Base-by-base conservation (phyloP, 208 protist species). In the Leishmania martiniquensis region DNA sequence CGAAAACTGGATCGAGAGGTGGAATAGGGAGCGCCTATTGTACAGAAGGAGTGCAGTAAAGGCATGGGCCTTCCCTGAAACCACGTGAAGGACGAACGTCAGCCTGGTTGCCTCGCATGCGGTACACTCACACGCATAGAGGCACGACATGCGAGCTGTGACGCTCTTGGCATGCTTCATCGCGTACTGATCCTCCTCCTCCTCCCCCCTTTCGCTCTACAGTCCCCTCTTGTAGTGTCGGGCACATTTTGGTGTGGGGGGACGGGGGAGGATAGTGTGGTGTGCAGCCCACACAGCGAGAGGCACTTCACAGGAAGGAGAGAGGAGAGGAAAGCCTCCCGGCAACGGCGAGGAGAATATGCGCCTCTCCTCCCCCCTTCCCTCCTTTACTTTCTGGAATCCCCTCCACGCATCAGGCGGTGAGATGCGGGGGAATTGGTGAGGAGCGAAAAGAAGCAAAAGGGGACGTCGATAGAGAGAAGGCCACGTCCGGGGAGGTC, bases 401-500 rank as follows among this genome's bases (percentile, higher is more conserved):
- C 13, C 9, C 25, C 65, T 37, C 32, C 39, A 57, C 25, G 45
- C 29, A 10, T 44, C 15, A 72, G 15, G 15, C 44, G 25, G 4
- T 15, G 45, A 55, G 44, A 51, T 9, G 17, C 6, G 42, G 49
- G 15, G 47, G 52, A 52, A 34, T 3, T 9, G 29, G 39, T 15
- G 68, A 29, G 15, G 25, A n/a, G 68, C 15, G 22, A n/a, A 29
- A 29, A 4, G 32, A 20, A 25, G 32, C n/a, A 42, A 9, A 17
- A 37, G 12, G 6, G 37, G 39, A 65, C 44, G 44, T 59, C 17
- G 20, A 73, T 37, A 62, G n/a, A 66, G 32, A 81, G 20, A 73
- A 66, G 54, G 63, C 55, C 34, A 71, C 32, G 5, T 68, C 72
- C 13, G 37, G 47, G 59, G 29, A 72, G 6, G 25, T 5, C 42